Conservation (phyloP, 495 filamentous ascomycete species). For the Filosporella fistucella region DNA sequence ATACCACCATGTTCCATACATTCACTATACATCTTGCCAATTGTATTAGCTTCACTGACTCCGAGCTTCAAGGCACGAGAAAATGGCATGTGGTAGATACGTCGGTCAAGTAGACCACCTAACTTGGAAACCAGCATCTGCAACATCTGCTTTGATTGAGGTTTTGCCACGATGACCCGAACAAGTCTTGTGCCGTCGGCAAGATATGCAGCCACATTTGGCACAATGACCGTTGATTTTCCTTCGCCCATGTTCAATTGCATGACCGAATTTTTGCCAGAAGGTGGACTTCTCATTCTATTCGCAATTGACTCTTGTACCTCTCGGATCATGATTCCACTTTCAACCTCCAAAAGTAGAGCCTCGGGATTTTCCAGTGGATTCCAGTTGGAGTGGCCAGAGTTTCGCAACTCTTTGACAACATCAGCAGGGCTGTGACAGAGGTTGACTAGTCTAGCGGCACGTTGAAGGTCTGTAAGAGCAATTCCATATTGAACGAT, state of each 20-base stretch:
- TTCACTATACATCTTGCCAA: slow-evolving; percentile 36
- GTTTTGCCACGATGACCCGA: slow-evolving; percentile 57
- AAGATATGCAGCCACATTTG: slow-evolving; percentile 52
- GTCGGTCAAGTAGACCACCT: slow-evolving; percentile 53
- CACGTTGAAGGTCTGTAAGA: slow-evolving; percentile 32
- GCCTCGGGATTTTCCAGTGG: slow-evolving; percentile 47
- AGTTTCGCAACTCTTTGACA: slow-evolving; percentile 43
- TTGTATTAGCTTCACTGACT: slow-evolving; percentile 16
- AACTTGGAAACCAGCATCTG: slow-evolving; percentile 55
- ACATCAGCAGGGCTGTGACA: slow-evolving; percentile 33
- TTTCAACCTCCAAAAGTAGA: slow-evolving; percentile 61
- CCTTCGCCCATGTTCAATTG: slow-evolving; percentile 78
- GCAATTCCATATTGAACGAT: slow-evolving; percentile 33
- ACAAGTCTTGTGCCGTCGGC: slow-evolving; percentile 48
- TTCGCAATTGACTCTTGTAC: slow-evolving; percentile 54
- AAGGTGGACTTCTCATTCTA: slow-evolving; percentile 48
- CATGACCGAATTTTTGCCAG: slow-evolving; percentile 46
- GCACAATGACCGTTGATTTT: slow-evolving; percentile 68
- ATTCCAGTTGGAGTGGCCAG: slow-evolving; percentile 48
- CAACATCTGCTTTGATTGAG: slow-evolving; percentile 58
- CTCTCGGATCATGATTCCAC: slow-evolving; percentile 55
- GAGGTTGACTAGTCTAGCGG: slow-evolving; percentile 35
- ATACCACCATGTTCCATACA: slow-evolving; percentile 47
- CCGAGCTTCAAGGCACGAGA: slow-evolving; percentile 44
- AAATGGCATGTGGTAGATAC: slow-evolving; percentile 58